Base-by-base conservation (phyloP, 345 rosid species). In the Passiflora organensis region DNA sequence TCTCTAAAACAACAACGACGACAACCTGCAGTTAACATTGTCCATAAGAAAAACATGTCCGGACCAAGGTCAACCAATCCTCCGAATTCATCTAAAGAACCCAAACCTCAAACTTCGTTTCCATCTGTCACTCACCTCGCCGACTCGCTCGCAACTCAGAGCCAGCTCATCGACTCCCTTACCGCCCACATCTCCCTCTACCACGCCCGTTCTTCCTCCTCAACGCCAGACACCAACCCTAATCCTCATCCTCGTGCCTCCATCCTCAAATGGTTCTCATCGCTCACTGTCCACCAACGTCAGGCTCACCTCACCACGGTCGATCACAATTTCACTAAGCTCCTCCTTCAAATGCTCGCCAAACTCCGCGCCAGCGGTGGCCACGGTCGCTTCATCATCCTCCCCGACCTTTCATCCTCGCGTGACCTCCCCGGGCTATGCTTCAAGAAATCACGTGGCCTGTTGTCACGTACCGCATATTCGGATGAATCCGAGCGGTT, bases 181-280 rank as follows among this genome's bases (percentile, higher is more conserved):
- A 85, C 95, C 25, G 69, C 93, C 49, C 98, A 91, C 75, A 86
- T 91, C 71, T 81, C 98, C 32, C 95, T 91, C 60, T 88, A 85
- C 72, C 69, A 87, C 57, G 76, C 88, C 48, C 72, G 62, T 28
- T 28, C 34, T 28, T 28, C 34, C 8, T 28, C 34, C 8, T 28
- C 34, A n/a, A n/a, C n/a, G n/a, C 32, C 58, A 37, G 24, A 53
- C 60, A 28, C 72, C 19, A 60, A 53, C 43, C 56, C 74, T 4
- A 78, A 41, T 58, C 67, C 52, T 13, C 17, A 46, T 42, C 63
- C 83, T 5, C 74, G 97, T 56, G 74, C 93, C 36, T 77, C 82
- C 2, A 82, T 91, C 71, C 78, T 91, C 59, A 75, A 74, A 63
- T 91, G 98, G 98, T 86, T 88, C 76, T 72, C 88, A 15, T 79